Conservation (phyloP, 2,329 filamentous ascomycete species). For the Triangularia verruculosa region DNA sequence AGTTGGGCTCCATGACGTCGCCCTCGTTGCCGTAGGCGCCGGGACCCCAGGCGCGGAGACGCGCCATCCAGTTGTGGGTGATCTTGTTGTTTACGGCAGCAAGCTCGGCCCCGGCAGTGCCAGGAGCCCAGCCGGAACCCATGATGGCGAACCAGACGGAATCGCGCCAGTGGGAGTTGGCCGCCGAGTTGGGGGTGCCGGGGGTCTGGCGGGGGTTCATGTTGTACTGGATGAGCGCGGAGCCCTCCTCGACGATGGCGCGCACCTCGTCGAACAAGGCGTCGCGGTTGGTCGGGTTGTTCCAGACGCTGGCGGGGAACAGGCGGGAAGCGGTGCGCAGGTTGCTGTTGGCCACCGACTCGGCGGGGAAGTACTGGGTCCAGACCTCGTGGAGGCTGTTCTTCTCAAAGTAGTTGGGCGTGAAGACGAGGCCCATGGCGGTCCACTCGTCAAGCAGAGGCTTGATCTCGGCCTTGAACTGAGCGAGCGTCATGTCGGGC, state of each 20-base stretch:
- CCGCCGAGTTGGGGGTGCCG: constrained; percentile 38
- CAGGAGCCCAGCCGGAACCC: constrained; percentile 26
- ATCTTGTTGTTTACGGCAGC: constrained; percentile 27
- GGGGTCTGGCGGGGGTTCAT: constrained; percentile 33
- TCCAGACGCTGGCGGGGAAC: constrained; percentile 21
- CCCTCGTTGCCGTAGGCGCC: constrained; percentile 26
- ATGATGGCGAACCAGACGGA: constrained; percentile 39
- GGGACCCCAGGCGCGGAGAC: constrained; percentile 16
- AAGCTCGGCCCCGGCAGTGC: constrained; percentile 16
- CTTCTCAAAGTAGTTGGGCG: constrained; percentile 23
- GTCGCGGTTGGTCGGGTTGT: constrained; percentile 30
- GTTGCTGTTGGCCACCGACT: constrained; percentile 40
- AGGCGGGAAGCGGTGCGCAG: constrained; percentile 25
- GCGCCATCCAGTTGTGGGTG: constrained; percentile 33
- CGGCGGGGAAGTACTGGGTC: constrained; percentile 33
- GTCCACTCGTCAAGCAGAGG: constrained; percentile 29
- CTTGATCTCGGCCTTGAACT: constrained; percentile 24
- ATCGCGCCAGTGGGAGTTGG: constrained; percentile 50
- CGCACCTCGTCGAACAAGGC: constrained; percentile 35
- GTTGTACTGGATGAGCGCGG: constrained; percentile 40
- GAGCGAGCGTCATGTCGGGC: constrained; percentile 21
- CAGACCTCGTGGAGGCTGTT: constrained; percentile 26
- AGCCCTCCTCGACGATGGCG: constrained; percentile 39
- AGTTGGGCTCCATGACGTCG: constrained; percentile 25
- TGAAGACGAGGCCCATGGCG: constrained; percentile 26